Evolutionary conservation across 2,329 filamentous ascomycete species (phyloP).

Genomic region (Aureobasidium mangrovei): DNA sequence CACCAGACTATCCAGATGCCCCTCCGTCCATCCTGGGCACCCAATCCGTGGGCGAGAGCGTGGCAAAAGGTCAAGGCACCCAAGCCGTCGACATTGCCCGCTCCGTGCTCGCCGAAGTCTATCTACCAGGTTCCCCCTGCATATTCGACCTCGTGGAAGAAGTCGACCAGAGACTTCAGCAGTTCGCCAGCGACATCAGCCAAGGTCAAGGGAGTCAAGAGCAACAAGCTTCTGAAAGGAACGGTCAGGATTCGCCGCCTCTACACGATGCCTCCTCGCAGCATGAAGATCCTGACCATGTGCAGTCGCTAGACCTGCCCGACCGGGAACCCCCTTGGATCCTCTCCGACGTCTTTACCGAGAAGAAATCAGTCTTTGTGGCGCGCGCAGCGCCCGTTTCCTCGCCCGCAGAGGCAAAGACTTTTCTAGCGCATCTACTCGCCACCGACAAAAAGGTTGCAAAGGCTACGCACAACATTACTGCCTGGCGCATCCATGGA

Average conservation of each 20-base stretch:
- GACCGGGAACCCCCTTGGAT: constrained; percentile 54
- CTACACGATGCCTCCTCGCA: background rate
- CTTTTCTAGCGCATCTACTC: constrained; percentile 65
- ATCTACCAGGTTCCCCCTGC: constrained; percentile 67
- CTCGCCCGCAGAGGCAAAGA: constrained; percentile 61
- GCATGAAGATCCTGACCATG: constrained; percentile 23
- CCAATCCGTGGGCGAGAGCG: constrained; percentile 62
- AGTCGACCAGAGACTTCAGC: constrained; percentile 26
- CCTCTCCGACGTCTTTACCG: constrained; percentile 62
- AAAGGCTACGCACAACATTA: constrained; percentile 90
- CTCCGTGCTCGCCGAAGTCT: constrained; percentile 58
- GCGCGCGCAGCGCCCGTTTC: constrained; percentile 64
- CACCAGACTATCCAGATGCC: constrained; percentile 62
- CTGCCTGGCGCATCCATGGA: constrained; percentile 75
- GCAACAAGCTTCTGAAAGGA: constrained; percentile 24
- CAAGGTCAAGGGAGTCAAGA: constrained; percentile 18
- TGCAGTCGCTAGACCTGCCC: constrained; percentile 29
- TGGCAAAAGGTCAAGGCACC: constrained; percentile 61
- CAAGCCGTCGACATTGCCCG: constrained; percentile 61
- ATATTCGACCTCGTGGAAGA: constrained; percentile 83
- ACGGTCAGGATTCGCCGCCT: constrained; percentile 21
- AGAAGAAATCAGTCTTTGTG: constrained; percentile 82
- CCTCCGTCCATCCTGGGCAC: constrained; percentile 68
- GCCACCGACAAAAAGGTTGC: constrained; percentile 75
- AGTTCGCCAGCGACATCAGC: constrained; percentile 19